Percentiles rank a stretch among this genome's conserved stretches.
These are phyloP conservation scores for Pythium pyrilobum DNA, from an alignment of 352 stramenopile genomes.

Conservation along the genomic window DNA sequence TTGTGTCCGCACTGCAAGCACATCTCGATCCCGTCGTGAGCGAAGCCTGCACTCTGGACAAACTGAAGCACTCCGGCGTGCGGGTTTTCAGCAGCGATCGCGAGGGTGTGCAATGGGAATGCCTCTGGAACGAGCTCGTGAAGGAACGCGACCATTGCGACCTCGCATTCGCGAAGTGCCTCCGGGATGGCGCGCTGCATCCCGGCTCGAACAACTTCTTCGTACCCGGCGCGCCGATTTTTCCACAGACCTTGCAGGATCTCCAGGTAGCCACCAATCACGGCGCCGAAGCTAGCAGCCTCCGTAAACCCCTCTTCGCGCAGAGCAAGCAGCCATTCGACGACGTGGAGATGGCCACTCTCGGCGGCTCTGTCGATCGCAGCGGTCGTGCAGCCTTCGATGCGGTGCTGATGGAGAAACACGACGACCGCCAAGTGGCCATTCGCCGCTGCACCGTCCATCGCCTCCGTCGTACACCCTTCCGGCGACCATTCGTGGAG, in stretches of 20 bases:
- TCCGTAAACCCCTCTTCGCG: neutral
- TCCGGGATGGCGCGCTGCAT: neutral
- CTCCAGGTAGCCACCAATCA: neutral
- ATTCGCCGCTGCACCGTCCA: conserved; percentile 19
- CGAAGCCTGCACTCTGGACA: neutral
- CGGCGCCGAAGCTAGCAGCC: neutral
- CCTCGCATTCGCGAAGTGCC: neutral
- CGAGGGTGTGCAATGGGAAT: neutral
- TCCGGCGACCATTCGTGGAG: conserved; percentile 5
- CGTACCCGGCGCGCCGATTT: neutral
- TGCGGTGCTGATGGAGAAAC: neutral
- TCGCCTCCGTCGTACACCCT: conserved; percentile 6
- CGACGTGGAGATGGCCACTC: conserved; percentile 4
- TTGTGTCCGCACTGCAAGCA: too few species aligned
- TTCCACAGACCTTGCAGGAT: neutral
- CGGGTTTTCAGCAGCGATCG: neutral
- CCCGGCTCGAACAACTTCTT: neutral
- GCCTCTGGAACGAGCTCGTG: neutral
- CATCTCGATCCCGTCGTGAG: neutral
- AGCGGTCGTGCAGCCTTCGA: neutral
- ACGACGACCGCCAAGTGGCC: conserved; percentile 16
- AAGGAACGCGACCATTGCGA: neutral
- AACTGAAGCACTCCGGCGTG: neutral
- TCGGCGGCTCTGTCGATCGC: neutral
- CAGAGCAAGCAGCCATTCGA: conserved; percentile 3